Evolutionary conservation across 768 basidiomycete genomes (phyloP).

Genomic region (Amyloporia xantha): DNA sequence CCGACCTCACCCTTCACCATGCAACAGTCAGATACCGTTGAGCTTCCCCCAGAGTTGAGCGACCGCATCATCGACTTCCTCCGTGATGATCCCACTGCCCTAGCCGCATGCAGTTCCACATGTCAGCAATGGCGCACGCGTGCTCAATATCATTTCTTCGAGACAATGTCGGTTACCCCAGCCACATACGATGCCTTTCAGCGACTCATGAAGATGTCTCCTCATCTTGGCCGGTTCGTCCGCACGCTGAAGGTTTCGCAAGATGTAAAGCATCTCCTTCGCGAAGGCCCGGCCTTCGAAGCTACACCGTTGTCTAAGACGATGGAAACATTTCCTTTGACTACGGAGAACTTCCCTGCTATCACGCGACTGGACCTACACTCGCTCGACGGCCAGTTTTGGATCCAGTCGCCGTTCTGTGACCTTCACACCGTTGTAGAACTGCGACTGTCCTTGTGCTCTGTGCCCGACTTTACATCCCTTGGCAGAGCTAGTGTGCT

Average conservation of each 20-base stretch:
- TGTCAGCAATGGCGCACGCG: conserved; percentile 10
- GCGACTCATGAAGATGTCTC: conserved; percentile 2
- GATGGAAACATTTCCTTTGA: too few relatives aligned
- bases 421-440: neutral
- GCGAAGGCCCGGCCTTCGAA: too few relatives aligned
- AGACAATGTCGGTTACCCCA: conserved; percentile 2
- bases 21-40: neutral
- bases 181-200: conserved; percentile 2
- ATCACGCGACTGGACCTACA: too few relatives aligned
- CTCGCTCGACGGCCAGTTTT: too few relatives aligned
- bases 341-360: too few relatives aligned
- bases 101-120: conserved; percentile 12
- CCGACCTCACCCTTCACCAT: too few relatives aligned
- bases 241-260: conserved; percentile 6
- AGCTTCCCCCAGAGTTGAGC: conserved; percentile 10
- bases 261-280: neutral
- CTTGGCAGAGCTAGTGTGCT: neutral
- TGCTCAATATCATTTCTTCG: conserved; percentile 16
- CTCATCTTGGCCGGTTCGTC: conserved; percentile 7
- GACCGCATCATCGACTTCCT: conserved; percentile 19
- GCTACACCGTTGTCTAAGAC: too few relatives aligned
- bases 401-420: neutral
- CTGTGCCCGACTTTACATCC: neutral
- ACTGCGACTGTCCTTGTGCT: too few relatives aligned
- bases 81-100: conserved; percentile 8